Conservation (phyloP, 106 monocot genomes). For the Dendrobium chrysotoxum region DNA sequence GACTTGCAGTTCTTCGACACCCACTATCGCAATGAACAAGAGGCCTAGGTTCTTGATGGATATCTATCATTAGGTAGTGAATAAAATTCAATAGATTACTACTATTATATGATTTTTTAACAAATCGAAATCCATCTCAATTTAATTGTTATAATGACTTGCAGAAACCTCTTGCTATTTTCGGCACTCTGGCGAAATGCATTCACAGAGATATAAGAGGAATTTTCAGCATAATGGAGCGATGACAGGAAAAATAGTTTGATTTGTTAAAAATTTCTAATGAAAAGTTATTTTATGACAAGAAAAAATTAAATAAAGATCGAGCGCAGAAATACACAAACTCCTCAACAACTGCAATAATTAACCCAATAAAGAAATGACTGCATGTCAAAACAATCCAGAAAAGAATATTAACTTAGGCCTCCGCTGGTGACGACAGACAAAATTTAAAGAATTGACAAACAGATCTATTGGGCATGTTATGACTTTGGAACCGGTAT, state of each 20-base stretch:
- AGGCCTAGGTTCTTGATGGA: constrained; percentile 12
- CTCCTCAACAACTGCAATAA: no score
- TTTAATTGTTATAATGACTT: neutral
- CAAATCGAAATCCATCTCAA: neutral
- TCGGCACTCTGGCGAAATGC: constrained; percentile 24
- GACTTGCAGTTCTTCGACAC: constrained; percentile 9
- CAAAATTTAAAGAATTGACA: neutral
- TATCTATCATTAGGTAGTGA: neutral
- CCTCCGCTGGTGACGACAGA: no score
- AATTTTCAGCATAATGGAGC: neutral
- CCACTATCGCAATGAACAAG: constrained; percentile 3
- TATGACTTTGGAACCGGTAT: neutral
- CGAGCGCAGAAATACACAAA: no score
- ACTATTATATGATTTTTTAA: neutral
- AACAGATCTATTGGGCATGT: neutral
- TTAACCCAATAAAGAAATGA: neutral
- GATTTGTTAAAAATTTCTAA: no score
- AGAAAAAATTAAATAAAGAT: no score
- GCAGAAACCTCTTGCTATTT: constrained; percentile 18
- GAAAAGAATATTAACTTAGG: neutral
- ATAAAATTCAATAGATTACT: neutral
- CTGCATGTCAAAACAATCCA: neutral
- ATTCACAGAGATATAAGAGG: constrained; percentile 3
- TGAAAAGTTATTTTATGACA: no score
- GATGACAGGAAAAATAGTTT: no score